Base-by-base conservation (phyloP, 176 grass and related monocot species). In the Cenchrus fungigraminus region DNA sequence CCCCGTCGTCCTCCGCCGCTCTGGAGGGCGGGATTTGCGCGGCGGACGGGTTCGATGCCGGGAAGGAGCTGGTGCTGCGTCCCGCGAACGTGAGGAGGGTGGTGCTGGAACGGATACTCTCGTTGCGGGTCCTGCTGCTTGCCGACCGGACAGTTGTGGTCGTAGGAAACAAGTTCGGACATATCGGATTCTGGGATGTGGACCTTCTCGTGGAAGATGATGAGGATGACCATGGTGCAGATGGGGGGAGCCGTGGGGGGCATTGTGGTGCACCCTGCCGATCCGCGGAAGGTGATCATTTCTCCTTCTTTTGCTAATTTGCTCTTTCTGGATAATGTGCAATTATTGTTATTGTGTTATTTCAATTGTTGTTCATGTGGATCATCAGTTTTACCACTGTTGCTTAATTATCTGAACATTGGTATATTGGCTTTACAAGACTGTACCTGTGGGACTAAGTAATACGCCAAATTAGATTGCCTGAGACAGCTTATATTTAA, bases 121-220 rank as follows among this genome's bases (percentile, higher is more conserved):
- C 84, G 31, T 60, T 98, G 50, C 77, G 31, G 15, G 76, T 98
- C 60, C 79, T 98, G 72, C 95, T 93, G 15, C 75, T 90, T 69
- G 46, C n/a, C 3, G 82, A 84, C 71, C 84, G 93, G 12, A 86
- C 89, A 6, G 82, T 98, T 45, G 75, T 98, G 28, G 83, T 53
- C 3, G 74, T 80, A 1, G 95, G 93, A 49, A 84, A 92, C 83
- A 93, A 83, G 55, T 9, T 87, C 12, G 93, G 95, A 34, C 47
- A 91, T 70, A n/a, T 98, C 28, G 95, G 95, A 20, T 93, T 98
- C 80, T 98, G 95, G 95, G 87, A 93, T 71, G 89, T 84, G 49
- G 92, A 92, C 66, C 17, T 53, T 32, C 8, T 71, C 9, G 84
- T 69, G 77, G 89, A 83, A 56, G 70, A 74, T 64, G 88, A 65